A percentile compares a stretch with the other conserved stretches of the same genome.
phyloP scores from a whole-genome alignment of 345 rosid species.

The Citrus australasica region DNA sequence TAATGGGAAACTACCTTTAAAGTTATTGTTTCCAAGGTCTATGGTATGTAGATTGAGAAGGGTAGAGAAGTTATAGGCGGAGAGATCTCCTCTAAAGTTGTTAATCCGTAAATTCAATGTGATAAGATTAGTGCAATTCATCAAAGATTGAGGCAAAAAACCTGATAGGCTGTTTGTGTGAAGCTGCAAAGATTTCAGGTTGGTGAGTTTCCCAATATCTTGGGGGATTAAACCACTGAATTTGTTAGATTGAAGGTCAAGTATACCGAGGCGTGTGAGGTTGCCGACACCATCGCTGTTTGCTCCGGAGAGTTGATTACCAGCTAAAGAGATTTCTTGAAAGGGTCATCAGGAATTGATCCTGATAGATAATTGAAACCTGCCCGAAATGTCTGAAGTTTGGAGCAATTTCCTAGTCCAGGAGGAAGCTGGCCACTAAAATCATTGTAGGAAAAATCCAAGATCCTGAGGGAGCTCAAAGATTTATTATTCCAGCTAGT shows the following conservation, averaged over 20 bases:
- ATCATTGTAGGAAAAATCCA: slow-evolving; percentile 9
- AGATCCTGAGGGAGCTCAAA: neutral
- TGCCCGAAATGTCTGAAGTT: slow-evolving; percentile 3
- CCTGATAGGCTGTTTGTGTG: neutral
- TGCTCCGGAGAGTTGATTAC: slow-evolving; percentile 3
- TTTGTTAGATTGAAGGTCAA: neutral
- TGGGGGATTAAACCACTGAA: neutral
- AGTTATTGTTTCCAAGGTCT: neutral
- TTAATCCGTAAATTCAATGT: neutral
- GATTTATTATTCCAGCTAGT: neutral
- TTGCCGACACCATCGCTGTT: neutral
- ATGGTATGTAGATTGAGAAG: neutral
- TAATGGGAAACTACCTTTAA: neutral
- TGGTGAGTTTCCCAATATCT: neutral
- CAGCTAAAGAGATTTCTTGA: neutral
- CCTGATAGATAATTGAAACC: slow-evolving; percentile 16
- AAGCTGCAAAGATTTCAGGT: neutral
- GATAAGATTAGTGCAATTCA: neutral
- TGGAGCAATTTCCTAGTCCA: slow-evolving; percentile 2
- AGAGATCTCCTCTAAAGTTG: neutral
- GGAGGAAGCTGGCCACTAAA: neutral
- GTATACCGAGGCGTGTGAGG: neutral
- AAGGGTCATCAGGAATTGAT: slow-evolving; percentile 1
- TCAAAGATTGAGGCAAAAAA: neutral
- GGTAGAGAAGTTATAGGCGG: neutral